Evolutionary conservation across 495 filamentous ascomycete species (phyloP).

Genomic region (Xylaria castorea): DNA sequence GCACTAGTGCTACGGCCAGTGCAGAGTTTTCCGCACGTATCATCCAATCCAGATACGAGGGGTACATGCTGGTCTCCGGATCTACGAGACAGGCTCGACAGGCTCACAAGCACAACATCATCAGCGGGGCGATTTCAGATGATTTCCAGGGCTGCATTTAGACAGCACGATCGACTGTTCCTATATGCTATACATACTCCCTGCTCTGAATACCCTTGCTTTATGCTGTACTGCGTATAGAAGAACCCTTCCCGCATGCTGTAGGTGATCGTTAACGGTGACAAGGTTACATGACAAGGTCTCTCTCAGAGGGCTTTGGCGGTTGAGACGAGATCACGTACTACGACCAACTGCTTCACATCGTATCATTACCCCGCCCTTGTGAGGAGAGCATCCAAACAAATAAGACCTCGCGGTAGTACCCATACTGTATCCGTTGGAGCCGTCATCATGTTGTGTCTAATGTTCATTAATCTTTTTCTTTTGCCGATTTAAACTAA

Average conservation of each 20-base stretch:
- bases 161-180: neutral
- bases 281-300: neutral
- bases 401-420: neutral
- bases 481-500: neutral
- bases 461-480: neutral
- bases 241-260: neutral
- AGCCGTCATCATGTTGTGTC: neutral
- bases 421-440: neutral
- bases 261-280: neutral
- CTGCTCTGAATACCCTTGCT: neutral
- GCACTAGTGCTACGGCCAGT: slow-evolving; percentile 6
- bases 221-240: neutral
- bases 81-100: slow-evolving; percentile 2
- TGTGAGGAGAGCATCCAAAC: neutral
- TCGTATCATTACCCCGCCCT: neutral
- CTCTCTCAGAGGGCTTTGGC: neutral
- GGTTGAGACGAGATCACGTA: neutral
- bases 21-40: slow-evolving; percentile 18
- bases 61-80: neutral
- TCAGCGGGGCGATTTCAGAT: neutral
- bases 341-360: neutral
- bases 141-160: neutral
- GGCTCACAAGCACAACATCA: slow-evolving; percentile 18
- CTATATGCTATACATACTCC: neutral
- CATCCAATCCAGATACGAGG: slow-evolving; percentile 5